Conservation (phyloP, 192 early-diverging fungal species). For the Coemansia sp. region DNA sequence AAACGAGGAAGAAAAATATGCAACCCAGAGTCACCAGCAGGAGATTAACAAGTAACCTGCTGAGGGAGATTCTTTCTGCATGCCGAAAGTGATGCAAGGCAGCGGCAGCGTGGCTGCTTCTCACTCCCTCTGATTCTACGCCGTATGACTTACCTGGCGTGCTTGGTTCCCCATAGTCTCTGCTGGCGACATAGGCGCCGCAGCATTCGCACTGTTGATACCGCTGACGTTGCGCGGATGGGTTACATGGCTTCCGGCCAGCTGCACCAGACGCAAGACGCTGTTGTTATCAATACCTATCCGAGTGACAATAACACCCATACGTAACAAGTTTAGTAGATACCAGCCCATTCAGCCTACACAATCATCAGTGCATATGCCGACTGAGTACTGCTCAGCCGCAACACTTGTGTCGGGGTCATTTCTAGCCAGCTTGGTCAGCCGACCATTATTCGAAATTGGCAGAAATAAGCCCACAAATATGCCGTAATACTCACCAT, state of each 20-base stretch:
- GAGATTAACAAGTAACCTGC: background rate
- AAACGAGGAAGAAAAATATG: background rate
- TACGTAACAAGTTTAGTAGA: background rate
- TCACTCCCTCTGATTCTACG: background rate
- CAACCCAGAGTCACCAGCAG: background rate
- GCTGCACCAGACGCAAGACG: slow-evolving; percentile 29
- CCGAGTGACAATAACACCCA: background rate
- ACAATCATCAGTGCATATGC: background rate
- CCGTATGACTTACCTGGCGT: slow-evolving; percentile 36
- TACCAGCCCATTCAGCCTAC: background rate
- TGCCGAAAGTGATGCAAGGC: slow-evolving; percentile 1
- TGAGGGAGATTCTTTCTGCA: background rate
- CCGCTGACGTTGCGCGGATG: slow-evolving; percentile 27
- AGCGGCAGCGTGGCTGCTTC: background rate
- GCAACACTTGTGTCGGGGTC: background rate
- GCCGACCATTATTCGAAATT: background rate
- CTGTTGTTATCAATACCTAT: slow-evolving; percentile 26
- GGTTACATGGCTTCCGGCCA: slow-evolving; percentile 16
- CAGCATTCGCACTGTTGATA: slow-evolving; percentile 17
- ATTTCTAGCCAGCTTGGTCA: background rate
- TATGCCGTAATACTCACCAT: slow-evolving; percentile 23
- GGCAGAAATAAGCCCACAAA: background rate
- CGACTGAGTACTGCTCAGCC: background rate
- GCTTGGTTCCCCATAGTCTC: slow-evolving; percentile 16
- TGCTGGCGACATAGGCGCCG: slow-evolving; percentile 7